phyloP scores from a whole-genome alignment of 805 yeast species.

The Pichia pseudocactophila region DNA sequence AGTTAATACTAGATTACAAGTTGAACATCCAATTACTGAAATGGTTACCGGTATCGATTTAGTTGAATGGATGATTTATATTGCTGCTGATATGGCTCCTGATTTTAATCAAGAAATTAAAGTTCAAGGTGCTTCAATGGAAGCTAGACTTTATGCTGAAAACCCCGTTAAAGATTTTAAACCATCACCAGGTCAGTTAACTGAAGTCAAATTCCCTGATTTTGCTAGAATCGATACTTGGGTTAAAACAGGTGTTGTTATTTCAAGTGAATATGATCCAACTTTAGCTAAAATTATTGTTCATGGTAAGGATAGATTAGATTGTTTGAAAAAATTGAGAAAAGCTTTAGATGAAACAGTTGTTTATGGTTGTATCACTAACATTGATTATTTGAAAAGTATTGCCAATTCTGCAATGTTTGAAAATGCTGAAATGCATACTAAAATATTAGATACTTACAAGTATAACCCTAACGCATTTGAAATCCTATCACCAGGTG shows the following conservation, averaged over 20 bases:
- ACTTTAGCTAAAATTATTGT: constrained; percentile 94
- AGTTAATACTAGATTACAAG: constrained; percentile 94
- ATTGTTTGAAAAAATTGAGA: constrained; percentile 69
- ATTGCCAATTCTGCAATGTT: constrained; percentile 82
- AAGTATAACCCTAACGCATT: constrained; percentile 76
- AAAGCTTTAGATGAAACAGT: constrained; percentile 80
- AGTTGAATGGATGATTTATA: constrained; percentile 93
- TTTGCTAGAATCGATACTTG: constrained; percentile 95
- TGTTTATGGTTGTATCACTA: constrained; percentile 81
- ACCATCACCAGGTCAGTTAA: constrained; percentile 94
- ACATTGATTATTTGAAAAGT: constrained; percentile 80
- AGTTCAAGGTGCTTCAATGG: constrained; percentile 87
- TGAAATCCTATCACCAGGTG: constrained; percentile 83
- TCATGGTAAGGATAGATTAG: constrained; percentile 81
- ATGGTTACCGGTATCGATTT: constrained; percentile 89
- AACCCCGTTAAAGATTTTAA: constrained; percentile 90
- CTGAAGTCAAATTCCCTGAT: constrained; percentile 74
- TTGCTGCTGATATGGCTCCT: constrained; percentile 87
- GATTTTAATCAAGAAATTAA: constrained; percentile 52
- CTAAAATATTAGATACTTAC: constrained; percentile 78
- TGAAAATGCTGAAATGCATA: constrained; percentile 71
- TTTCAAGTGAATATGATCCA: constrained; percentile 94
- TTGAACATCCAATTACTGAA: constrained; percentile 96
- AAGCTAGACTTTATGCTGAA: constrained; percentile 93
- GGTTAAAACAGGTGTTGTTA: constrained; percentile 80